Evolutionary conservation across 2,329 filamentous ascomycete species (phyloP), one percentile per base, ranked within the genome.

Genomic region (Ophiostoma australiae): DNA sequence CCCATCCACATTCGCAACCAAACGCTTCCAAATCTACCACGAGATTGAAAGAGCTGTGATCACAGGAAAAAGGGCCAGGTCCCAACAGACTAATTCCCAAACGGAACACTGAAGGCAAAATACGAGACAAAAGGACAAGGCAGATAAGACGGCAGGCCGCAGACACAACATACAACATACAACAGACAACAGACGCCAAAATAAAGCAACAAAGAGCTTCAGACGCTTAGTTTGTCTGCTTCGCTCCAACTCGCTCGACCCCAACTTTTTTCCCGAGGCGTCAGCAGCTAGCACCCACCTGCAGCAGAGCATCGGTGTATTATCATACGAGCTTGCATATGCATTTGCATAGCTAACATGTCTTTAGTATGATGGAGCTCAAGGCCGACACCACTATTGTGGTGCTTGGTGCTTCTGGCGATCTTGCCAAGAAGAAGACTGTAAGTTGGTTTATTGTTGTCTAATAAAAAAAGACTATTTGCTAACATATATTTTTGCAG

Each of bases 371-470:
- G 78, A 86, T 96, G 82, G 95, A 99, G 88, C 90, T 99, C 79
- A 99, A 97, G 87, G 93, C 98, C 79, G 96, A 99, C 87, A 99
- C 95, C 75, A 88, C 94, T 79, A 96, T 99, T 78, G 88, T 99
- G 78, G 95, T 99, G 77, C 90, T 99, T 76, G 95, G 95, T 78
- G 95, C 95, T 75, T 99, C 95, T 70, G 95, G 95, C 78, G 95
- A 99, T 86, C 84, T 99, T 76, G 95, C 95, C 69, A 99, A 99
- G 88, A 99, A 99, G 90, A 99, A 99, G 90, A 99, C 95, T 66
- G 93, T 97, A 83, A 69, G 71, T 44, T 63, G 13, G 8, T 11
- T 44, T 3, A 7, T 31, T 15, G 17, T 33, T 39, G 1, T 8
- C 4, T 1, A 48, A 44, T 44, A n/a, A 20, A 4, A 20, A 48